These are phyloP conservation scores for Limonomyces culmigenus DNA, from an alignment of 1,284 basidiomycete genomes.

Conservation along the genomic window DNA sequence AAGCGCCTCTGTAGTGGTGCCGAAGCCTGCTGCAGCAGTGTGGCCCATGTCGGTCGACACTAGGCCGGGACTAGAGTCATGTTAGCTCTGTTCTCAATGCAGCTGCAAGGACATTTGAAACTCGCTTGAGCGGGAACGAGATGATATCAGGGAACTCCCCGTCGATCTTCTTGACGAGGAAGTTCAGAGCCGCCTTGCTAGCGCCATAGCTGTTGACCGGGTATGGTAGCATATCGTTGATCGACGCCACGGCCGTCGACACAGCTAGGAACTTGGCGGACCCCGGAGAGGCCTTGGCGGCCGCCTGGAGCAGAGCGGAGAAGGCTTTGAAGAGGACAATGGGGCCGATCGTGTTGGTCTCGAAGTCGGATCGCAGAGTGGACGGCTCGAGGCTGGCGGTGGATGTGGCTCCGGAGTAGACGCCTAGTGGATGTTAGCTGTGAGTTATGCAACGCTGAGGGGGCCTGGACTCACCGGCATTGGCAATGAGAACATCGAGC, in stretches of 20 bases:
- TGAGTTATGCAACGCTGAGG: not conserved
- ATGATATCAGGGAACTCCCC: too few relatives aligned
- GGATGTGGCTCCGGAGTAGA: too few relatives aligned
- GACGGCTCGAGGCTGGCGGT: too few relatives aligned
- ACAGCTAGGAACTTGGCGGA: not conserved
- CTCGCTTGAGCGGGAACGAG: too few relatives aligned
- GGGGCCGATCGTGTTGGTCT: not conserved
- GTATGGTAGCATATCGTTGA: not conserved
- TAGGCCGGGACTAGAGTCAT: too few relatives aligned
- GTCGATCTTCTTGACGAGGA: not conserved
- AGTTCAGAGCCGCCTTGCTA: not conserved
- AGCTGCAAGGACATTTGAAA: too few relatives aligned
- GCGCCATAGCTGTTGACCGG: not conserved
- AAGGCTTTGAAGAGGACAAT: not conserved
- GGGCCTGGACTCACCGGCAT: slow-evolving; percentile 2
- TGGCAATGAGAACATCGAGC: slow-evolving; percentile 1
- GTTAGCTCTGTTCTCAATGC: too few relatives aligned
- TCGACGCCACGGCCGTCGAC: not conserved
- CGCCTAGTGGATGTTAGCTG: too few relatives aligned
- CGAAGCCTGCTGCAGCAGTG: too few relatives aligned
- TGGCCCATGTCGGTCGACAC: too few relatives aligned
- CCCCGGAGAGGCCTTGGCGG: not conserved
- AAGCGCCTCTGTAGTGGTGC: too few relatives aligned
- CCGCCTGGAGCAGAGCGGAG: not conserved
- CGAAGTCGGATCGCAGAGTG: too few relatives aligned